Conservation (phyloP, 1,139 yeast species). For the Meyerozyma sp. region DNA sequence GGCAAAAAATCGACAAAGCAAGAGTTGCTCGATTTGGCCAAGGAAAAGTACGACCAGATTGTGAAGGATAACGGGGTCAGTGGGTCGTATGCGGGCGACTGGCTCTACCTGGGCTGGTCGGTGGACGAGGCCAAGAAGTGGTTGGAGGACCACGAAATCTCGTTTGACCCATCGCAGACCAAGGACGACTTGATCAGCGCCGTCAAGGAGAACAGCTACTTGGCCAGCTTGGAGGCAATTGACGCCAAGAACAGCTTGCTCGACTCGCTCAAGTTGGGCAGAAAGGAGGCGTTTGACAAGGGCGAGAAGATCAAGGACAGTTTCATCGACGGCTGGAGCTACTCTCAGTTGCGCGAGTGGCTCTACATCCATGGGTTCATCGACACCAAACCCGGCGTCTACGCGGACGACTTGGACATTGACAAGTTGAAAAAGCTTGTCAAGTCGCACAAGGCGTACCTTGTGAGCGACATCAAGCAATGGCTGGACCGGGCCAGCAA, state of each 20-base stretch:
- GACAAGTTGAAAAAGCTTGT: constrained; percentile 16
- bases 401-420: constrained; percentile 13
- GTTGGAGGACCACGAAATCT: constrained; percentile 41
- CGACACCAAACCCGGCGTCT: constrained; percentile 19
- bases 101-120: constrained; percentile 46
- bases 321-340: constrained; percentile 37
- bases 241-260: constrained; percentile 35
- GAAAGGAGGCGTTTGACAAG: constrained; percentile 31
- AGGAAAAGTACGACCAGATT: constrained; percentile 31
- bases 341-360: constrained; percentile 29
- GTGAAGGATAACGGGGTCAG: constrained; percentile 29
- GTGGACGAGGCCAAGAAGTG: constrained; percentile 39
- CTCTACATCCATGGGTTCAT: constrained; percentile 21
- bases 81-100: constrained; percentile 46
- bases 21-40: constrained; percentile 31
- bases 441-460: constrained; percentile 13
- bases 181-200: constrained; percentile 37
- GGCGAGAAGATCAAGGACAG: constrained; percentile 37
- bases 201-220: constrained; percentile 38
- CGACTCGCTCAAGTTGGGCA: constrained; percentile 30
- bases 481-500: constrained; percentile 27
- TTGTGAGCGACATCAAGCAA: constrained; percentile 42
- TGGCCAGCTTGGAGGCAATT: constrained; percentile 27
- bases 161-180: constrained; percentile 30
- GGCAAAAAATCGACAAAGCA: constrained; percentile 22